phyloP scores from a whole-genome alignment of 2,329 filamentous ascomycete species.

The Aspergillus sp. region DNA sequence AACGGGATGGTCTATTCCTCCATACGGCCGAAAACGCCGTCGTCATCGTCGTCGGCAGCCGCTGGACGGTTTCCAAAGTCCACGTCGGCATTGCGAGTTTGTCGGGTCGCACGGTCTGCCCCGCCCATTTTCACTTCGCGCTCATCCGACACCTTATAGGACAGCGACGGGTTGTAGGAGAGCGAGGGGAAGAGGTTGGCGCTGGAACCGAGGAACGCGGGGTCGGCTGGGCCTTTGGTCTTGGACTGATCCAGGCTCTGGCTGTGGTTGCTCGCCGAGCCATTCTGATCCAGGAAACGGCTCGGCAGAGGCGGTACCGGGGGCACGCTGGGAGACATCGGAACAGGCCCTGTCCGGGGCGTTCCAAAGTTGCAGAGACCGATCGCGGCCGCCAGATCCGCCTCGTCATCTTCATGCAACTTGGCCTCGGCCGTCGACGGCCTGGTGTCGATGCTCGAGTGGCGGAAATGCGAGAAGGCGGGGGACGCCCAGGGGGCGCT shows the following conservation, averaged over 20 bases:
- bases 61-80: slow-evolving; percentile 42
- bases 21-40: slow-evolving; percentile 95
- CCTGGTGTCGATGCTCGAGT: slow-evolving; percentile 72
- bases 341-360: slow-evolving; percentile 63
- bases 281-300: slow-evolving; percentile 67
- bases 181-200: slow-evolving; percentile 43
- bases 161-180: slow-evolving; percentile 45
- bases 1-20: slow-evolving; percentile 65
- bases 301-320: slow-evolving; percentile 85
- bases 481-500: slow-evolving; percentile 51
- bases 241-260: slow-evolving; percentile 49
- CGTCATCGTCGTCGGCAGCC: slow-evolving; percentile 83
- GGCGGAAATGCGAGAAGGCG: slow-evolving; percentile 60
- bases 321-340: slow-evolving; percentile 70
- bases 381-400: slow-evolving; percentile 84
- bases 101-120: slow-evolving; percentile 45
- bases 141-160: slow-evolving; percentile 50
- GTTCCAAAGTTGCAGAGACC: slow-evolving; percentile 88
- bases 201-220: slow-evolving; percentile 35
- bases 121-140: slow-evolving; percentile 69
- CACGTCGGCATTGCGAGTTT: slow-evolving; percentile 35
- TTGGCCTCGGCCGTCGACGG: slow-evolving; percentile 78
- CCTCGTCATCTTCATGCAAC: slow-evolving; percentile 75
- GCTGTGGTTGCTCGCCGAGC: slow-evolving; percentile 62
- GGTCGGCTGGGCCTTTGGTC: slow-evolving; percentile 22